These are phyloP conservation scores for Liriodendron chinense DNA, from an alignment of 164 flowering plant species.

Conservation along the genomic window DNA sequence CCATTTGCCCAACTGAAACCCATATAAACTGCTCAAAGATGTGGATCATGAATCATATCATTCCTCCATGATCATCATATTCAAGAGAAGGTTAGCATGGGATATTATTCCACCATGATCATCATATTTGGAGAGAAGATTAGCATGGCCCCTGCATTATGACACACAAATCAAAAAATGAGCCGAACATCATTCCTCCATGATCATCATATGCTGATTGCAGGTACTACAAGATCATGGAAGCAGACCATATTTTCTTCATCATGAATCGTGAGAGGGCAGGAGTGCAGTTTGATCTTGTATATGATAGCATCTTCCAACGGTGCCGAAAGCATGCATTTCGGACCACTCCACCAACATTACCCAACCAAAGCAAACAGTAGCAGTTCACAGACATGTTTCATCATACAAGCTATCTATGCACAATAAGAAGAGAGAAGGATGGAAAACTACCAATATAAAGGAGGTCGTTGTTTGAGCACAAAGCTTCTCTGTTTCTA, in stretches of 20 bases:
- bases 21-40: too few species aligned
- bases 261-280: slow-evolving; percentile 89
- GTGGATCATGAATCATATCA: too few species aligned
- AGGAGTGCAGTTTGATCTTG: slow-evolving; percentile 83
- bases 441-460: neutral
- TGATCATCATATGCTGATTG: slow-evolving; percentile 12
- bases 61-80: too few species aligned
- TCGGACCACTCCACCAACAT: slow-evolving; percentile 46
- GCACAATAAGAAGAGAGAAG: neutral
- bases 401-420: neutral
- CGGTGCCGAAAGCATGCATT: slow-evolving; percentile 90
- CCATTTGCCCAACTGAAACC: too few species aligned
- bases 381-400: slow-evolving; percentile 7
- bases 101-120: too few species aligned
- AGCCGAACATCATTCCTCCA: too few species aligned
- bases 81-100: too few species aligned
- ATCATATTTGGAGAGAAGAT: too few species aligned
- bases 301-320: slow-evolving; percentile 87
- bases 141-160: too few species aligned
- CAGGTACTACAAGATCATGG: slow-evolving; percentile 97
- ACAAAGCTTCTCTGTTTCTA: too few species aligned
- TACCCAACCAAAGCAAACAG: slow-evolving; percentile 54
- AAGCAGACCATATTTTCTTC: slow-evolving; percentile 90
- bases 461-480: too few species aligned
- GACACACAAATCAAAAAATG: too few species aligned